Evolutionary conservation across 2,329 filamentous ascomycete species (phyloP).

Genomic region (Penicillium sp.): DNA sequence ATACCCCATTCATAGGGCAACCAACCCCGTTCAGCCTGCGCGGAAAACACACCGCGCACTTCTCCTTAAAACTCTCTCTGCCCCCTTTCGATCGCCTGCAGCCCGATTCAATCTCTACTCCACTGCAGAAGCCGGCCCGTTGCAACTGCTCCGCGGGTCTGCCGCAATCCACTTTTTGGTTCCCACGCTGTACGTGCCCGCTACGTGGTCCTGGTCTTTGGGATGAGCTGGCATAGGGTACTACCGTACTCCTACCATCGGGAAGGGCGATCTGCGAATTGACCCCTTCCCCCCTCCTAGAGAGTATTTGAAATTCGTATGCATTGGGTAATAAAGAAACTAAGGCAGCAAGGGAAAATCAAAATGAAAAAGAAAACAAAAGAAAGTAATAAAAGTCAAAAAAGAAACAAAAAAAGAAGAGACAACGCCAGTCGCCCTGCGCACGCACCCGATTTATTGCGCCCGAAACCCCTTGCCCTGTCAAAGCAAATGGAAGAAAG

Average conservation of each 20-base stretch:
- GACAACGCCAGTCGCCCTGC: constrained; percentile 20
- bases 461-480: constrained; percentile 25
- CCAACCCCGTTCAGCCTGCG: neutral
- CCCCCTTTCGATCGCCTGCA: constrained; percentile 6
- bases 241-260: too few relatives aligned
- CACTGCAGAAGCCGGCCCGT: constrained; percentile 17
- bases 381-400: constrained; percentile 5
- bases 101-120: constrained; percentile 9
- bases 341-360: too few relatives aligned
- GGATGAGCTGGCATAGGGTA: constrained; percentile 4
- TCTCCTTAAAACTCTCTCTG: neutral
- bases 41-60: neutral
- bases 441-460: constrained; percentile 24
- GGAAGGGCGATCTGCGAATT: too few relatives aligned
- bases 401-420: constrained; percentile 11
- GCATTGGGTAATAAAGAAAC: neutral
- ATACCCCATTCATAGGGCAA: neutral
- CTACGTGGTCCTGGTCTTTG: constrained; percentile 21
- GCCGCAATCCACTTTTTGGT: constrained; percentile 11
- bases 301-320: neutral
- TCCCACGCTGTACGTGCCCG: neutral
- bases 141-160: constrained; percentile 14
- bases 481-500: constrained; percentile 17
- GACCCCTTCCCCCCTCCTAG: too few relatives aligned
- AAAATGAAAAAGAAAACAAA: neutral